A percentile compares a stretch with the other conserved stretches of the same genome.
Evolutionary conservation across 2,329 filamentous ascomycete genomes (phyloP).

Genomic region (Xylariaceae sp.): DNA sequence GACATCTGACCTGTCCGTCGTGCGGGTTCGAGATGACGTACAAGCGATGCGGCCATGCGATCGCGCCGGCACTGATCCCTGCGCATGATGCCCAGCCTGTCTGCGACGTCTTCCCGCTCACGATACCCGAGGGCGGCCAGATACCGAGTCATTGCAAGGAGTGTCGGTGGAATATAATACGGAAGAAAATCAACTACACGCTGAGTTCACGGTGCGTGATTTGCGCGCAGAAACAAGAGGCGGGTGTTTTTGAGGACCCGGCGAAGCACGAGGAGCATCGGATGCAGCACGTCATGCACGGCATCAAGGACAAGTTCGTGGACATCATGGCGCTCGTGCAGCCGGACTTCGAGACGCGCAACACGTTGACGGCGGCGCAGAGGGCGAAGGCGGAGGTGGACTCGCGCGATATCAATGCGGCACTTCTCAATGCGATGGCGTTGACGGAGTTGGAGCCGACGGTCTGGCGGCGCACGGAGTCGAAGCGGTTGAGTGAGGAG

Average conservation of each 20-base stretch:
- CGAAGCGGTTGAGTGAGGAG: slow-evolving; percentile 15
- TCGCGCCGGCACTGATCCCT: slow-evolving; percentile 20
- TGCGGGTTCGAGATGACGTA: slow-evolving; percentile 26
- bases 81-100: slow-evolving; percentile 14
- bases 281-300: slow-evolving; percentile 15
- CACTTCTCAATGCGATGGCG: slow-evolving; percentile 23
- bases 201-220: slow-evolving; percentile 21
- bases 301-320: slow-evolving; percentile 13
- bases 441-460: slow-evolving; percentile 25
- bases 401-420: slow-evolving; percentile 18
- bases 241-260: slow-evolving; percentile 9
- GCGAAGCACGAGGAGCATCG: slow-evolving; percentile 22
- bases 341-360: slow-evolving; percentile 24
- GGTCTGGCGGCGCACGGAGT: slow-evolving; percentile 21
- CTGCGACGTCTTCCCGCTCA: slow-evolving; percentile 24
- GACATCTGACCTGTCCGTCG: slow-evolving; percentile 20
- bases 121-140: slow-evolving; percentile 23
- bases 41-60: slow-evolving; percentile 20
- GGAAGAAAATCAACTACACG: slow-evolving; percentile 14
- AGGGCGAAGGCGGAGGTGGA: slow-evolving; percentile 19
- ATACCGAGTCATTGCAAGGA: slow-evolving; percentile 22
- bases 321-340: slow-evolving; percentile 20
- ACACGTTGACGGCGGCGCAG: slow-evolving; percentile 15
- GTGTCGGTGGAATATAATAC: slow-evolving; percentile 24
- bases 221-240: slow-evolving; percentile 14